Conservation (phyloP, 805 yeast species). For the Wickerhamiella alocasiicola region DNA sequence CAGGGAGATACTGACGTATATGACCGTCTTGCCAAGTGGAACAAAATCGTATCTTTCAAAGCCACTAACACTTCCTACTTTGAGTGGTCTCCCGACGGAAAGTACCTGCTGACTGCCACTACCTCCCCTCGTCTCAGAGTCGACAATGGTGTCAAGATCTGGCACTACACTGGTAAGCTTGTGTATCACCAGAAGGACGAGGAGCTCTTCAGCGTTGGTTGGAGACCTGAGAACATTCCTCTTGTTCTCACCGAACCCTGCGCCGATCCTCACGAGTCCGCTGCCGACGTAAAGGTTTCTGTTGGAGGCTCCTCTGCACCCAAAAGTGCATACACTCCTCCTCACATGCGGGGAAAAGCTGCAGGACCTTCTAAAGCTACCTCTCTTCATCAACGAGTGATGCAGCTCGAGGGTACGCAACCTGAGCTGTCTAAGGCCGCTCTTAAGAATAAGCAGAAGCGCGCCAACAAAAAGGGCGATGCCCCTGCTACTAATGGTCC, state of each 20-base stretch:
- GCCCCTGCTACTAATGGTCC: constrained; percentile 16
- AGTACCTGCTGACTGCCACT: constrained; percentile 85
- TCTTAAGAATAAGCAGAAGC: constrained; percentile 62
- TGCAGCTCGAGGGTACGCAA: constrained; percentile 24
- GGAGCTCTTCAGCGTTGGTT: constrained; percentile 68
- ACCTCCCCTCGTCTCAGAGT: constrained; percentile 95
- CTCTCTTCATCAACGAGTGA: constrained; percentile 20
- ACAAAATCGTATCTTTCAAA: constrained; percentile 65
- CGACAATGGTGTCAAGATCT: constrained; percentile 85
- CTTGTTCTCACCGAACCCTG: constrained; percentile 33
- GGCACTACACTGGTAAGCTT: constrained; percentile 83
- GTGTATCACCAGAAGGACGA: constrained; percentile 65
- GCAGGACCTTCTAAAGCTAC: constrained; percentile 26
- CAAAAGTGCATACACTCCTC: constrained; percentile 91
- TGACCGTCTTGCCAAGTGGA: constrained; percentile 79
- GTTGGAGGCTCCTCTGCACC: constrained; percentile 41
- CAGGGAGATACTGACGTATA: constrained; percentile 93
- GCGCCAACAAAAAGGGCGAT: constrained; percentile 29
- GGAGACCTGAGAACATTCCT: constrained; percentile 67
- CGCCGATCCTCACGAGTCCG: constrained; percentile 61
- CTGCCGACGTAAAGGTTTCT: constrained; percentile 33
- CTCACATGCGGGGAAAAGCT: constrained; percentile 60
- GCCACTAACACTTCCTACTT: constrained; percentile 95
- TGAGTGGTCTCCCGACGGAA: constrained; percentile 97
- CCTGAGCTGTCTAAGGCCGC: constrained; percentile 49